These are phyloP conservation scores for Fusarium marasasianum DNA, from an alignment of 2,329 filamentous ascomycete genomes.

Conservation along the genomic window DNA sequence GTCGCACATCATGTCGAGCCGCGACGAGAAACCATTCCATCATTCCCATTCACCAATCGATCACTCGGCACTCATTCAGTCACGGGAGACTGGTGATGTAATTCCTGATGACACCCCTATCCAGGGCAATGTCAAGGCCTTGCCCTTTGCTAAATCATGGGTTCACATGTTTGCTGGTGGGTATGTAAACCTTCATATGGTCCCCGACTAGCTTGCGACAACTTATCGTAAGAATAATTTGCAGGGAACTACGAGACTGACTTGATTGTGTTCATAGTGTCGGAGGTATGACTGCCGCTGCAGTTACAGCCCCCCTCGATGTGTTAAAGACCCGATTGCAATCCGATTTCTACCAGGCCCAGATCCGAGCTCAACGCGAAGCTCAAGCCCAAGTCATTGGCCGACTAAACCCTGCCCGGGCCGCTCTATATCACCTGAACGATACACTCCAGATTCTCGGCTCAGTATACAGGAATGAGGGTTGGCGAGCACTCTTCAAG, in stretches of 20 bases:
- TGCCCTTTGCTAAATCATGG: constrained; percentile 80
- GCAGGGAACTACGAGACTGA: constrained; percentile 18
- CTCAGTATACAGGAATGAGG: constrained; percentile 82
- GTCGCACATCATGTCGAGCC: constrained; percentile 43
- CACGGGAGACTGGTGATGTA: constrained; percentile 69
- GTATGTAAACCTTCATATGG: constrained; percentile 59
- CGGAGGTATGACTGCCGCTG: constrained; percentile 89
- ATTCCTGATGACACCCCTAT: constrained; percentile 54
- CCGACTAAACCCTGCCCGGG: constrained; percentile 69
- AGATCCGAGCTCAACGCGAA: constrained; percentile 75
- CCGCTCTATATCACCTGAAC: constrained; percentile 76
- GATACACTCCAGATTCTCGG: constrained; percentile 89
- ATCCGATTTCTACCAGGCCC: constrained; percentile 91
- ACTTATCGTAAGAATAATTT: neutral
- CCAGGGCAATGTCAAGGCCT: constrained; percentile 49
- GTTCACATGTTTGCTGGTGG: constrained; percentile 92
- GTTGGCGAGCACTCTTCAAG: constrained; percentile 89
- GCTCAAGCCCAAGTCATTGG: constrained; percentile 61
- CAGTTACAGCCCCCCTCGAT: constrained; percentile 93
- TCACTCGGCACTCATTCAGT: constrained; percentile 61
- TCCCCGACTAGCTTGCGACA: neutral
- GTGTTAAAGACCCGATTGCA: constrained; percentile 94
- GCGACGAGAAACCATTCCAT: constrained; percentile 47
- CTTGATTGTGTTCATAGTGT: constrained; percentile 60
- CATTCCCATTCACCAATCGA: constrained; percentile 45